Evolutionary conservation across 2,329 filamentous ascomycete genomes (phyloP), one percentile per base, ranked within the genome.

Genomic region (Elsinoe ampelina): DNA sequence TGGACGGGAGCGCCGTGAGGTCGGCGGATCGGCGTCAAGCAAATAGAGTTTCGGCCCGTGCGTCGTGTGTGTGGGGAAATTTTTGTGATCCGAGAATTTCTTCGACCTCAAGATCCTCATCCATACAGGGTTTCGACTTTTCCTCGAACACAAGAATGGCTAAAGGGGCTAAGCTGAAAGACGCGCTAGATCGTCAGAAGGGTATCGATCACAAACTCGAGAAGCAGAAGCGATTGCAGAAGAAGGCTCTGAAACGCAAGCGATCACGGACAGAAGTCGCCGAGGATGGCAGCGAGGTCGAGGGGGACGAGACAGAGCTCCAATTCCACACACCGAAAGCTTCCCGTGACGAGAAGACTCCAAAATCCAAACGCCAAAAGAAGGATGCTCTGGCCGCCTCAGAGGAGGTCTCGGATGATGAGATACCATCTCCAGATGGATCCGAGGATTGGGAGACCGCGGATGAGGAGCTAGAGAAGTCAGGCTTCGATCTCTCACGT

Each of bases 171-270:
- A 83, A 82, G 67, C 71, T 85, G 47, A 76, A 82, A 58, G 70
- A 75, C 43, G 80, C 81, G 47, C 76, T 85, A 19, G 79, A 83
- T 62, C 73, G 76, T 55, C 72, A 80, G 58, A 77, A 80, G 66
- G 80, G 81, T 30, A 73, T 79, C 48, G 85, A 93, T 63, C 85
- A 87, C 60, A 84, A 86, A 61, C 78, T 89, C 55, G 87, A 92
- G 70, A 83, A 87, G 57, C 67, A 92, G 69, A 82, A 83, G 68
- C 38, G 32, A 11, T 13, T 45, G 19, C 52, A 55, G 22, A 82
- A 81, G 65, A 73, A 72, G 63, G 77, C 71, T 59, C 76, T 73
- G 71, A 79, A 77, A 71, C 70, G 72, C 60, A 77, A 75, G 67
- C 58, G 60, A 47, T 52, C 62, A 43, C 65, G 66, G 61, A 59